Conservation (phyloP, 192 early-diverging fungal genomes). For the Umbelopsis sp. region DNA sequence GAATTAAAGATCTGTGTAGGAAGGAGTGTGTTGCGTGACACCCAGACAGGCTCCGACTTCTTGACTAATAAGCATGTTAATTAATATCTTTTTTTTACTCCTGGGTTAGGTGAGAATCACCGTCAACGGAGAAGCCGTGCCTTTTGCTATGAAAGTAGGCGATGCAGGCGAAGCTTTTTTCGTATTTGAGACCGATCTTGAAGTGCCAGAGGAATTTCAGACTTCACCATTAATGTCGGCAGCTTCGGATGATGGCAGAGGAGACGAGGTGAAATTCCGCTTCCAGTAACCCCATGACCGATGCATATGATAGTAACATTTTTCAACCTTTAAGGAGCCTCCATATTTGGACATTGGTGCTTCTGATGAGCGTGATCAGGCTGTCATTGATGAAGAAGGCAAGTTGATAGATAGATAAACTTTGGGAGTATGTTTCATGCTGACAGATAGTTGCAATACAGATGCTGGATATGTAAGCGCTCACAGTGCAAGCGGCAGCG, state of each 20-base stretch:
- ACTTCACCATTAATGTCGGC: conserved; percentile 88
- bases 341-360: conserved; percentile 41
- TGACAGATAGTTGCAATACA: neutral
- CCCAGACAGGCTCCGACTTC: neutral
- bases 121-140: conserved; percentile 77
- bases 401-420: neutral
- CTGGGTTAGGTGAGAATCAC: conserved; percentile 71
- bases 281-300: neutral
- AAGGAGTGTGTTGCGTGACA: no score
- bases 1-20: no score
- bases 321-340: conserved; percentile 26
- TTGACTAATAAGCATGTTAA: conserved; percentile 22
- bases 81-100: neutral
- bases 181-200: conserved; percentile 89
- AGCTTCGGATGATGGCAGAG: conserved; percentile 25
- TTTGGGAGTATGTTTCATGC: neutral
- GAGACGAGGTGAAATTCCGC: conserved; percentile 34
- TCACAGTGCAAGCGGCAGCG: conserved; percentile 63
- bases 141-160: conserved; percentile 95
- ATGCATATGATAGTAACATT: conserved; percentile 14
- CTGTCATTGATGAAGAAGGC: conserved; percentile 14
- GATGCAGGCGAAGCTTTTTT: conserved; percentile 99
- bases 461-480: conserved; percentile 72
- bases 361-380: conserved; percentile 22
- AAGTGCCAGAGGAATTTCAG: conserved; percentile 89